Evolutionary conservation across 2,329 filamentous ascomycete genomes (phyloP).

Genomic region (Talaromyces sp.): DNA sequence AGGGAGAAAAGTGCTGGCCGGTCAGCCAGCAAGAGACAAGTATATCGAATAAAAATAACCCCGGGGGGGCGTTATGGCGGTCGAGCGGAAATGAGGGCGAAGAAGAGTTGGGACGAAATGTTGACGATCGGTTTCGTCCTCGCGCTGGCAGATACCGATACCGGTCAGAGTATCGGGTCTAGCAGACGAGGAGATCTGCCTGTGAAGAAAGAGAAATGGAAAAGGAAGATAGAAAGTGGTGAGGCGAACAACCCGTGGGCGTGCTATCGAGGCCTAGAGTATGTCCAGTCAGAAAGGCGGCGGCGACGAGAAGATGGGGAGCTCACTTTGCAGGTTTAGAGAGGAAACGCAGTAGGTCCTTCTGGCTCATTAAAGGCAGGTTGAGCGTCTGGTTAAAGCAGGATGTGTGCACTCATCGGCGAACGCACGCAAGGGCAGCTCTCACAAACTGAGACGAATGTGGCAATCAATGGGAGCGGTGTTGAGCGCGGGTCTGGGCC

Average conservation of each 20-base stretch:
- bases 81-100: conserved; percentile 74
- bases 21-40: conserved; percentile 63
- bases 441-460: background rate
- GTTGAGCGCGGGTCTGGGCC: background rate
- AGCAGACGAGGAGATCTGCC: conserved; percentile 69
- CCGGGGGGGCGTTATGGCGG: conserved; percentile 77
- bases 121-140: conserved; percentile 62
- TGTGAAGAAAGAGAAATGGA: conserved; percentile 16
- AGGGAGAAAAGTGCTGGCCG: conserved; percentile 60
- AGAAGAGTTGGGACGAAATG: conserved; percentile 83
- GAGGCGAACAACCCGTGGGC: conserved; percentile 22
- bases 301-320: background rate
- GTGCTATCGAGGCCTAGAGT: conserved; percentile 60
- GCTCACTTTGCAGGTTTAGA: conserved; percentile 91
- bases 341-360: conserved; percentile 85
- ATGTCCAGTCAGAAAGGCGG: conserved; percentile 2
- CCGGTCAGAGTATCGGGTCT: conserved; percentile 76
- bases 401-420: conserved; percentile 29
- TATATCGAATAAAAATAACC: conserved; percentile 29
- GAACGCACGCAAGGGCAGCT: conserved; percentile 18
- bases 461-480: background rate
- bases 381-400: conserved; percentile 26
- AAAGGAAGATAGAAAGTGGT: conserved; percentile 10
- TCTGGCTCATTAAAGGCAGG: conserved; percentile 76
- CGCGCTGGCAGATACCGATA: conserved; percentile 77